These are phyloP conservation scores for Zarea fungicola DNA, from an alignment of 2,329 filamentous ascomycete genomes.

Conservation along the genomic window DNA sequence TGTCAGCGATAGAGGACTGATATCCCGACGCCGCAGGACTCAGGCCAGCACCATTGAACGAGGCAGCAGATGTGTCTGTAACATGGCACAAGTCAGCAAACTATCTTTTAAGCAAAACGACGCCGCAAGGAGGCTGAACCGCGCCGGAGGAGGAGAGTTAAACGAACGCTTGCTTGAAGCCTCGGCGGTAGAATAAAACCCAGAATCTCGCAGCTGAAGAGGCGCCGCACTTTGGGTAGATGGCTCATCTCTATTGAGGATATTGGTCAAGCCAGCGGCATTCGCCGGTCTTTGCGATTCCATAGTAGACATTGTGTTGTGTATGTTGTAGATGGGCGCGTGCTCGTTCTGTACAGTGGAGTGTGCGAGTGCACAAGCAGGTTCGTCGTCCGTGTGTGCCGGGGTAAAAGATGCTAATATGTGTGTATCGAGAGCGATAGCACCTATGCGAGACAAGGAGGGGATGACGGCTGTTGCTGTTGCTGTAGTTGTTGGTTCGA, in stretches of 20 bases:
- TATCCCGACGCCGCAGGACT: slow-evolving; percentile 43
- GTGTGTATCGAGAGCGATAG: too few relatives aligned
- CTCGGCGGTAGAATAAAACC: slow-evolving; percentile 40
- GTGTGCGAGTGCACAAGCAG: too few relatives aligned
- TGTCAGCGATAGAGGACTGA: slow-evolving; percentile 49
- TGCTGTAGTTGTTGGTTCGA: background rate
- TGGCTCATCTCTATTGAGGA: slow-evolving; percentile 33
- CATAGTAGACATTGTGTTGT: slow-evolving; percentile 19
- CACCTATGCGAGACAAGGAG: too few relatives aligned
- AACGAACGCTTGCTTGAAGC: slow-evolving; percentile 38
- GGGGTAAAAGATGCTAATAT: too few relatives aligned
- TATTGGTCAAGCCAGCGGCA: slow-evolving; percentile 33
- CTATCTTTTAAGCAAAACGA: background rate
- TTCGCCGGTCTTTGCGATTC: slow-evolving; percentile 28
- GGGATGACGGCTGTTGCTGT: too few relatives aligned
- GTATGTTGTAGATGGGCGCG: background rate
- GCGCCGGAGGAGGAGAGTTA: slow-evolving; percentile 6
- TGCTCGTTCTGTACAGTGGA: background rate
- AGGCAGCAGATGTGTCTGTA: slow-evolving; percentile 35
- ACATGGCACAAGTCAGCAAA: slow-evolving; percentile 4
- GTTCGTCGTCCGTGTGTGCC: too few relatives aligned
- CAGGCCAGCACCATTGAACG: slow-evolving; percentile 32
- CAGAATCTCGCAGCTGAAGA: slow-evolving; percentile 35
- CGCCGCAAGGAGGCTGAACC: background rate
- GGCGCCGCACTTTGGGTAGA: slow-evolving; percentile 23